Evolutionary conservation across 805 yeast species (phyloP).

Genomic region (Candida ascalaphidarum): DNA sequence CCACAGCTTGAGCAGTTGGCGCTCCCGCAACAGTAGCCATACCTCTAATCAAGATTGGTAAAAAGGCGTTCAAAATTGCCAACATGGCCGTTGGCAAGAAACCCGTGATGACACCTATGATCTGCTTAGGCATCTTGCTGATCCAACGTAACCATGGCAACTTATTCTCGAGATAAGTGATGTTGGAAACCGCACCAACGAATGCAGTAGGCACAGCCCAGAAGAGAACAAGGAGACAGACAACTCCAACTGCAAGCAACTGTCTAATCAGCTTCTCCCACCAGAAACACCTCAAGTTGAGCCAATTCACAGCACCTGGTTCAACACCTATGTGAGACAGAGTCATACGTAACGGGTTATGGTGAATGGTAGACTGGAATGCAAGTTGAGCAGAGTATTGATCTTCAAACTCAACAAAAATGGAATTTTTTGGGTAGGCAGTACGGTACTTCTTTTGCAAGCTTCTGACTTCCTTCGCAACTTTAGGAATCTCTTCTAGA

Average conservation of each 20-base stretch:
- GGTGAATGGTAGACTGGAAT: conserved; percentile 53
- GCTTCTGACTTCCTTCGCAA: conserved; percentile 48
- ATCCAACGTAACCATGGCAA: conserved; percentile 44
- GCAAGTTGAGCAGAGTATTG: conserved; percentile 74
- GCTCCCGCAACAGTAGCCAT: conserved; percentile 58
- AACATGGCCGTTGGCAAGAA: conserved; percentile 60
- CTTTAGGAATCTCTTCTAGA: conserved; percentile 44
- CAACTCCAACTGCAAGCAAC: conserved; percentile 42
- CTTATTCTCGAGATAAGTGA: conserved; percentile 52
- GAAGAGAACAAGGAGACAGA: conserved; percentile 46
- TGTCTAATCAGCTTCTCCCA: conserved; percentile 61
- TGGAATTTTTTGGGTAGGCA: conserved; percentile 63
- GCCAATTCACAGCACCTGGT: conserved; percentile 60
- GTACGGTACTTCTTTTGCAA: conserved; percentile 44
- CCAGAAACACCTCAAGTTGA: conserved; percentile 71
- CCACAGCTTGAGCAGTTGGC: conserved; percentile 48
- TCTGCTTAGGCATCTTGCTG: conserved; percentile 40
- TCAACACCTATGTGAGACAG: conserved; percentile 58
- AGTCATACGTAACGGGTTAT: conserved; percentile 53
- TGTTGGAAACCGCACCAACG: conserved; percentile 66
- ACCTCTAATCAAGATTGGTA: conserved; percentile 56
- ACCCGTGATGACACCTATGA: conserved; percentile 61
- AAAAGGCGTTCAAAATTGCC: conserved; percentile 54
- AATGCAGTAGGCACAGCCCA: conserved; percentile 80
- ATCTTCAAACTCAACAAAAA: conserved; percentile 70